A percentile compares a stretch with the other conserved stretches of the same genome.
phyloP scores from a whole-genome alignment of 352 stramenopile species.

The Salisapilia sapeloensis region DNA sequence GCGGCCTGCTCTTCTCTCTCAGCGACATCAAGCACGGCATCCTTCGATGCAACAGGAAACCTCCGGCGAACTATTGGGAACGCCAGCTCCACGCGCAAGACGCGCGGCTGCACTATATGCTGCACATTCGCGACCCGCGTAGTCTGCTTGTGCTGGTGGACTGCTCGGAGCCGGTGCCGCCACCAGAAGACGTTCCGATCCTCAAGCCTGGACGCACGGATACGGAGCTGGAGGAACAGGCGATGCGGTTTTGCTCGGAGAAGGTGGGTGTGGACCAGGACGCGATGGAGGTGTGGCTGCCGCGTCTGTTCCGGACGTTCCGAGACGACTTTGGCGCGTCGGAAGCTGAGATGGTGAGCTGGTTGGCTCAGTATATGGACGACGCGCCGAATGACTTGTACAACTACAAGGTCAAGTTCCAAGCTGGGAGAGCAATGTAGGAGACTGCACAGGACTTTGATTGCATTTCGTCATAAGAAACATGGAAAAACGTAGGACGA shows the following conservation, averaged over 20 bases:
- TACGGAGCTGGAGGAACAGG: slow-evolving; percentile 71
- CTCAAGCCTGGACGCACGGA: slow-evolving; percentile 66
- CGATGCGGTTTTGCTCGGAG: slow-evolving; percentile 53
- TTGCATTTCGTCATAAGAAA: no score
- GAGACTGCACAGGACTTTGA: no score
- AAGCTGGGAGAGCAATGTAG: slow-evolving; percentile 23
- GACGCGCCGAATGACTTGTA: slow-evolving; percentile 45
- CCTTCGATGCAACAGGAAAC: slow-evolving; percentile 76
- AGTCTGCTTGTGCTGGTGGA: slow-evolving; percentile 72
- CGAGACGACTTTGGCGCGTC: slow-evolving; percentile 75
- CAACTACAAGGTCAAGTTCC: slow-evolving; percentile 64
- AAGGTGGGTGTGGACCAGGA: slow-evolving; percentile 43
- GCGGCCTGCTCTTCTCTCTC: slow-evolving; percentile 57
- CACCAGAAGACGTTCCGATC: slow-evolving; percentile 43
- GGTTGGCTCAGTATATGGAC: slow-evolving; percentile 75
- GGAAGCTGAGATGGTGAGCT: slow-evolving; percentile 73
- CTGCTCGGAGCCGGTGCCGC: slow-evolving; percentile 40
- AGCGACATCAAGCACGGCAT: slow-evolving; percentile 80
- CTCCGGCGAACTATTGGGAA: slow-evolving; percentile 76
- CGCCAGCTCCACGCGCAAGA: slow-evolving; percentile 67
- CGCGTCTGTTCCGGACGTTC: slow-evolving; percentile 67
- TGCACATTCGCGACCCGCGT: slow-evolving; percentile 74
- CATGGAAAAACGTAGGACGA: no score
- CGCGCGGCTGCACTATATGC: slow-evolving; percentile 64
- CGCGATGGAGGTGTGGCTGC: slow-evolving; percentile 38